Base-by-base conservation (phyloP, 768 basidiomycete species). In the Porpolomopsis calyptriformis region DNA sequence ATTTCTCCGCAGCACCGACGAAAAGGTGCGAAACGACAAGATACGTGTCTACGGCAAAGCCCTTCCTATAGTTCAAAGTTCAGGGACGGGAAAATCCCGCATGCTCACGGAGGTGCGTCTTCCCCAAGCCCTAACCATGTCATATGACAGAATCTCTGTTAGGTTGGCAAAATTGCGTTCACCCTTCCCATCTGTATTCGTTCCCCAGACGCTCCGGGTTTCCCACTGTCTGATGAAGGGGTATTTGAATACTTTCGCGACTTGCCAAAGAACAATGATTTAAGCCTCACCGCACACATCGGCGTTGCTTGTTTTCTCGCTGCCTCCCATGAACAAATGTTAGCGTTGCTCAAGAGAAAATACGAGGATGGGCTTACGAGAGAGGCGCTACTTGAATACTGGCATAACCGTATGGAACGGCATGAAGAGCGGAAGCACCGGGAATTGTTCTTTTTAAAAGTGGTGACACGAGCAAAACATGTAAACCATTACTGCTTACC, bases 21-120 rank as follows among this genome's bases (percentile, higher is more conserved):
- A 39, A 16, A 16, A 7, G n/a, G 37, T 16, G 16, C 7, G 6
- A 16, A 16, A 39, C n/a, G 7, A 7, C 37, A 7, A 16, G 37
- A 16, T 6, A 16, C 10, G 7, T 16, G 7, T 39, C 16, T 39
- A 39, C 22, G 37, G 7, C 16, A 39, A 39, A 39, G 37, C 16
- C 16, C 44, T 51, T 14, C 48, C 40, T 1, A 44, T 55, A 4
- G 27, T 55, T 3, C 53, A 53, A 46, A 55, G 54, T 40, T 55
- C 53, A 39, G 53, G 53, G 2, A 53, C 49, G 0, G 52, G 54
- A 8, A 55, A 55, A 33, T 55, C 54, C 14, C 43, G 52, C 16
- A 27, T 55, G 26, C 19, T 53, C 31, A 47, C 49, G 18, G 49
- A 50, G 49, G 49, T 50, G 33, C 33, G 46, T 35, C 45, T 25